Base-by-base conservation (phyloP, 2,329 filamentous ascomycete species). In the Cercospora sp. region DNA sequence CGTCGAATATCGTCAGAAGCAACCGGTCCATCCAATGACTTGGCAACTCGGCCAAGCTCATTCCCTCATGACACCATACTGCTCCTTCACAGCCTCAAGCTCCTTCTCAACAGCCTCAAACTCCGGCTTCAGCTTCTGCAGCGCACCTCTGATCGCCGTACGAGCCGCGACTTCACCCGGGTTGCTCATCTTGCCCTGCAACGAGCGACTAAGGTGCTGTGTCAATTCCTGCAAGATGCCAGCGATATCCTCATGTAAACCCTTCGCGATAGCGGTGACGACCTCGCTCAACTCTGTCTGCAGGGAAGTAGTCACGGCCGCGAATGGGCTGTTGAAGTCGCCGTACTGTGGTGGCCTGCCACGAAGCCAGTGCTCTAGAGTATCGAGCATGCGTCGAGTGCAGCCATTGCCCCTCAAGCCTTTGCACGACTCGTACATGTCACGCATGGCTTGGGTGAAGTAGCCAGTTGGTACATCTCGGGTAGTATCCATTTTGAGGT, bases 351-450 rank as follows among this genome's bases (percentile, higher is more conserved):
- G 42, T 1, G 26, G 18, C 12, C 8, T 26, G 10, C 60, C 60
- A 2, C 2, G 8, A 0, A 68, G 53, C 36, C 51, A 60, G 1
- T 33, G 1, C 13, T 36, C 23, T 2, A 66, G 13, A 1, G 36
- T 45, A 6, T 13, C n/a, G 10, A 66, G 58, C 63, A 63, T 63
- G 31, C 33, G 61, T 13, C 3, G 8, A n/a, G 58, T 68, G 7
- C 26, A 60, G 26, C 71, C 72, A 1, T 57, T 33, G n/a, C 67
- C 67, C 7, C 8, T 23, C 6, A 31, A 16, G 8, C 18, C 26
- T 6, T 63, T 67, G 71, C 72, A 73, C 3, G 28, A 48, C 5
- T 72, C 62, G 68, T 76, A 76, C 45, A 69, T 66, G 18, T n/a
- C 42, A 0, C 18, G 13, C 65, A 75, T 74, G 0, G 68, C 63